A percentile compares a stretch with the other conserved stretches of the same genome.
These are phyloP conservation scores for Hyphodiscus sp. DNA, from an alignment of 2,329 filamentous ascomycete species.

Conservation along the genomic window DNA sequence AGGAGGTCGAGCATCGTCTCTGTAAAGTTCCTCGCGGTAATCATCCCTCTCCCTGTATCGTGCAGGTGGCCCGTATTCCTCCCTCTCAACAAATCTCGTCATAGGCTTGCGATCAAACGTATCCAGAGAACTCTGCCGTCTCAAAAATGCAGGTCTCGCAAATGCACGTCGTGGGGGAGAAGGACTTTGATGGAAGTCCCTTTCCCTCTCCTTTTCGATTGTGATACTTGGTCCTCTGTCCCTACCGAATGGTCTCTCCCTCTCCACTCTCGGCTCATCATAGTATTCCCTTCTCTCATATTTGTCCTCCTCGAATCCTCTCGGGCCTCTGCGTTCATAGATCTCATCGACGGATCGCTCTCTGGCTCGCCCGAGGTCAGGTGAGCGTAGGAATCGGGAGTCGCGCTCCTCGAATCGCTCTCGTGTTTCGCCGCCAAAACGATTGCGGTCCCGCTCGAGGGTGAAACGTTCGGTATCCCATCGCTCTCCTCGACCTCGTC, in stretches of 20 bases:
- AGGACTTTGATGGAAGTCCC: slow-evolving; percentile 19
- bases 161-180: slow-evolving; percentile 24
- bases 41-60: slow-evolving; percentile 51
- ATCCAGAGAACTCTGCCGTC: slow-evolving; percentile 83
- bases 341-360: slow-evolving; percentile 44
- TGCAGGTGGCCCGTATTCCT: slow-evolving; percentile 58
- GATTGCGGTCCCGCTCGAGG: slow-evolving; percentile 39
- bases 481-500: slow-evolving; percentile 27
- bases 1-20: slow-evolving; percentile 38
- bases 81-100: slow-evolving; percentile 40
- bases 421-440: slow-evolving; percentile 26
- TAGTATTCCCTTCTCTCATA: slow-evolving; percentile 37
- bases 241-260: slow-evolving; percentile 37
- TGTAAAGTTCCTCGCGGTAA: slow-evolving; percentile 48
- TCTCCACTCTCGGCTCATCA: slow-evolving; percentile 40
- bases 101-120: slow-evolving; percentile 75
- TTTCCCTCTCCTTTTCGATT: slow-evolving; percentile 24
- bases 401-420: slow-evolving; percentile 47
- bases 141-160: slow-evolving; percentile 59
- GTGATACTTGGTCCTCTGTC: slow-evolving; percentile 29
- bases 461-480: slow-evolving; percentile 52
- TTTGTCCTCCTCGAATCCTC: slow-evolving; percentile 27
- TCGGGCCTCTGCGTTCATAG: slow-evolving; percentile 38
- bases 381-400: slow-evolving; percentile 33
- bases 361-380: slow-evolving; percentile 34